These are phyloP conservation scores for Phanerochaete carnosa DNA, from an alignment of 768 basidiomycete species.

Conservation along the genomic window DNA sequence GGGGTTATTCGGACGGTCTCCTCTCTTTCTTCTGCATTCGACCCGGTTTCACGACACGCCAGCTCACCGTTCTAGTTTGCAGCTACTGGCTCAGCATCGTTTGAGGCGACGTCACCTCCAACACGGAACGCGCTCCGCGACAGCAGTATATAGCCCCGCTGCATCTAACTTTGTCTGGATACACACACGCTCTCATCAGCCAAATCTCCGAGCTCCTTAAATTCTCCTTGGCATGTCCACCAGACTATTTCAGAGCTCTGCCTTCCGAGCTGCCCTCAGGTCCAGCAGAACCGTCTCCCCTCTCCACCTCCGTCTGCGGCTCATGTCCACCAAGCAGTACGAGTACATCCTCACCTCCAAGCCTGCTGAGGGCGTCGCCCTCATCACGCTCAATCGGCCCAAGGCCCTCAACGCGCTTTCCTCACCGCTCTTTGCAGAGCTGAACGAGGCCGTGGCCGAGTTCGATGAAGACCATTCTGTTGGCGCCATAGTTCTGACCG, in stretches of 20 bases:
- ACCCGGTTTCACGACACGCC: too few relatives aligned
- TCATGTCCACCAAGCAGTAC: slow-evolving; percentile 54
- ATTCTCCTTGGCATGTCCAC: slow-evolving; percentile 2
- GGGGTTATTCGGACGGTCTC: background rate
- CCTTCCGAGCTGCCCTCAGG: slow-evolving; percentile 1
- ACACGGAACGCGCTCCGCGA: background rate
- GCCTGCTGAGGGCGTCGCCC: slow-evolving; percentile 65
- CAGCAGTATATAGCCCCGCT: background rate
- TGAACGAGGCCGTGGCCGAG: slow-evolving; percentile 72
- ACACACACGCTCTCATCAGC: background rate
- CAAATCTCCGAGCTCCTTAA: background rate
- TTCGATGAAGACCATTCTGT: slow-evolving; percentile 69
- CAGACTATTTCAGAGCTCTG: slow-evolving; percentile 6
- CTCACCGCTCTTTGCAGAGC: slow-evolving; percentile 73
- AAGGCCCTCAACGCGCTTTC: slow-evolving; percentile 88
- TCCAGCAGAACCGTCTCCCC: background rate
- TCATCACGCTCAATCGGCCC: slow-evolving; percentile 87
- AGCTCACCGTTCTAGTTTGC: background rate
- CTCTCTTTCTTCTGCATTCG: too few relatives aligned
- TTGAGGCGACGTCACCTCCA: background rate
- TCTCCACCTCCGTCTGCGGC: slow-evolving; percentile 15
- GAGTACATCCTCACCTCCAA: slow-evolving; percentile 66
- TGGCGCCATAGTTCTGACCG: slow-evolving; percentile 89
- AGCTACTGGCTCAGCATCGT: background rate
- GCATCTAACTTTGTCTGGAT: background rate